Base-by-base conservation (phyloP, 805 yeast genomes). In the Yarrowia phangngaensis region DNA sequence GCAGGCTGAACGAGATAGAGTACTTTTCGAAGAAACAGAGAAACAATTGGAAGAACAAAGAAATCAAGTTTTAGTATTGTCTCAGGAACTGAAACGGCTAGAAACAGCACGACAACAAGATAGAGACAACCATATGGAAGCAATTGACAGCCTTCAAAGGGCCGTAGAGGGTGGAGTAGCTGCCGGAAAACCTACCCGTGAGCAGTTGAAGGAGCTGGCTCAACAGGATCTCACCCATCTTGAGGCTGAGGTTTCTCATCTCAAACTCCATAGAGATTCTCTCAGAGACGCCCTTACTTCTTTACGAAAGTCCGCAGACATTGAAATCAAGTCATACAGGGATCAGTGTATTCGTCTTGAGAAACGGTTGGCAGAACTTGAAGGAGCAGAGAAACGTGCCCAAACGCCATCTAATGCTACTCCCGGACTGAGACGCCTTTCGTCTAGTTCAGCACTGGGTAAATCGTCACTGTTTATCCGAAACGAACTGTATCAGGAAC, bases 401-500 rank as follows among this genome's bases (percentile, higher is more conserved):
- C 14, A 16, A 6, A 16, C 14, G n/a, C 8, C 20, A 7, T 7
- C 34, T 20, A 19, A 20, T 14, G 19, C 46, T 7, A 6, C 11
- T 28, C 35, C 22, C 16, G 48, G 48, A 8, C 35, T 41, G 9
- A 41, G 30, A 8, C 27, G 35, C 3, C 29, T 41, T n/a, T 29
- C 35, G 7, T 29, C 48, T 3, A 20, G 27, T 8, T 41, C 48
- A 2, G 34, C 48, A 0, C 35, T 41, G 3, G 35, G 35, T 3
- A 41, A 41, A n/a, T 20, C 36, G 3, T 50, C 52, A 6, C 31
- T 27, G 17, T 50, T 23, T 24, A 14, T 43, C 8, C 26, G 52
- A 20, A 50, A 38, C 35, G 30, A 35, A 24, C 47, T 20, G 14
- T 52, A 33, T 16, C 55, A 40, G 23, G 34, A 28, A 17, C 51